Conservation (phyloP, 2,329 filamentous ascomycete genomes). For the Rugonectria rugulosa region DNA sequence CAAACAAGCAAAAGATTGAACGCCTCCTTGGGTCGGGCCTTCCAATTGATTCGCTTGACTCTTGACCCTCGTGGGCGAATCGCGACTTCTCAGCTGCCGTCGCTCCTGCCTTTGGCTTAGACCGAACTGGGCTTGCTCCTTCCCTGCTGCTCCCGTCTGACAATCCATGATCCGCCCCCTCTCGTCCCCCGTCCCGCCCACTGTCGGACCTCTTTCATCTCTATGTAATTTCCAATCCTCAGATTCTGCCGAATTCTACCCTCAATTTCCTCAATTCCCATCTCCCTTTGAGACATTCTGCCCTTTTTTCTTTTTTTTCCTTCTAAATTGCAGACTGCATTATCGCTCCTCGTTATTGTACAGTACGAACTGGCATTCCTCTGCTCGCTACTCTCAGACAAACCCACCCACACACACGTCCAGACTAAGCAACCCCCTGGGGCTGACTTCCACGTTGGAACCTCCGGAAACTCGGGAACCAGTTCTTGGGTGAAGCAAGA, state of each 20-base stretch:
- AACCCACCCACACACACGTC: background rate
- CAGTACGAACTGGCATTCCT: background rate
- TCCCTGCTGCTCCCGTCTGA: no score
- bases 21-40: slow-evolving; percentile 15
- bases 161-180: no score
- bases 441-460: slow-evolving; percentile 3
- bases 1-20: slow-evolving; percentile 21
- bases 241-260: background rate
- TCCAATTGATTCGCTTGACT: background rate
- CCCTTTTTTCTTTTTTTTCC: background rate
- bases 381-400: background rate
- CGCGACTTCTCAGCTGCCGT: slow-evolving; percentile 15
- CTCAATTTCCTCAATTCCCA: background rate
- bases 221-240: background rate
- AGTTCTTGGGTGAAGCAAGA: slow-evolving; percentile 13
- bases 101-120: slow-evolving; percentile 6
- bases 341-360: background rate
- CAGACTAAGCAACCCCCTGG: background rate
- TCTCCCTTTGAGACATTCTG: background rate
- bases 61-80: slow-evolving; percentile 17
- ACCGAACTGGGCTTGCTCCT: slow-evolving; percentile 14
- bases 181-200: no score
- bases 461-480: slow-evolving; percentile 10
- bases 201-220: background rate
- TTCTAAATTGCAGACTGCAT: no score